Conservation (phyloP, 176 grass and related monocot genomes). For the Avena sativa region DNA sequence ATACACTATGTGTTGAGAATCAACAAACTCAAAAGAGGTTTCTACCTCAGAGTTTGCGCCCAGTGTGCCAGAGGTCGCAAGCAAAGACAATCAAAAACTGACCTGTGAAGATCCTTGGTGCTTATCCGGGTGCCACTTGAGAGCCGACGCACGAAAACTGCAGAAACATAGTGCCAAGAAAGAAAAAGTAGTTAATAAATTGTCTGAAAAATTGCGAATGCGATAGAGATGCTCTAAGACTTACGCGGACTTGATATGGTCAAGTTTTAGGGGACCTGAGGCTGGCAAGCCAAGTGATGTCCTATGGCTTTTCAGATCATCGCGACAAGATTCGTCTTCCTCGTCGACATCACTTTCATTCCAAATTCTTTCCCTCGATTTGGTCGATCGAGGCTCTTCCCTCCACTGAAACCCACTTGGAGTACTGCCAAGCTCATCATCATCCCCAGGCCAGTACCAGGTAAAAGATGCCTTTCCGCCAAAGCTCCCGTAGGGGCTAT, state of each 20-base stretch:
- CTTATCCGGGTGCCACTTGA: constrained; percentile 96
- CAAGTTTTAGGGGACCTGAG: constrained; percentile 64
- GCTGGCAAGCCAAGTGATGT: constrained; percentile 73
- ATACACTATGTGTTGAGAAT: neutral
- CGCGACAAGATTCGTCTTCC: constrained; percentile 44
- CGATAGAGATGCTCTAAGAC: constrained; percentile 44
- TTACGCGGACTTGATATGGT: constrained; percentile 85
- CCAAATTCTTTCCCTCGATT: constrained; percentile 60
- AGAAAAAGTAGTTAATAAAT: constrained; percentile 15
- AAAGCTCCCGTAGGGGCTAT: constrained; percentile 42
- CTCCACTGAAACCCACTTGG: constrained; percentile 68
- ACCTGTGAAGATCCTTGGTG: constrained; percentile 88
- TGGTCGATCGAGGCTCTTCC: constrained; percentile 57
- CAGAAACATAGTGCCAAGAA: constrained; percentile 15
- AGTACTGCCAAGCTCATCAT: constrained; percentile 39
- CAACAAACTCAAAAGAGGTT: neutral
- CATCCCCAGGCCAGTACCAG: constrained; percentile 62
- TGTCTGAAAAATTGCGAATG: constrained; percentile 8
- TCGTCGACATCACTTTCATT: constrained; percentile 87
- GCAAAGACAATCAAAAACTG: neutral
- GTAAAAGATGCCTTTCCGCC: constrained; percentile 70
- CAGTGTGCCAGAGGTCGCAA: neutral
- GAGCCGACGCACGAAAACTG: constrained; percentile 78
- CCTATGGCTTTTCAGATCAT: constrained; percentile 56
- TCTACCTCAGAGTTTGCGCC: neutral